Percentiles rank a stretch among this genome's conserved stretches.
These are phyloP conservation scores for Hypoxylon crocopeplum DNA, from an alignment of 495 filamentous ascomycete genomes.

Conservation along the genomic window DNA sequence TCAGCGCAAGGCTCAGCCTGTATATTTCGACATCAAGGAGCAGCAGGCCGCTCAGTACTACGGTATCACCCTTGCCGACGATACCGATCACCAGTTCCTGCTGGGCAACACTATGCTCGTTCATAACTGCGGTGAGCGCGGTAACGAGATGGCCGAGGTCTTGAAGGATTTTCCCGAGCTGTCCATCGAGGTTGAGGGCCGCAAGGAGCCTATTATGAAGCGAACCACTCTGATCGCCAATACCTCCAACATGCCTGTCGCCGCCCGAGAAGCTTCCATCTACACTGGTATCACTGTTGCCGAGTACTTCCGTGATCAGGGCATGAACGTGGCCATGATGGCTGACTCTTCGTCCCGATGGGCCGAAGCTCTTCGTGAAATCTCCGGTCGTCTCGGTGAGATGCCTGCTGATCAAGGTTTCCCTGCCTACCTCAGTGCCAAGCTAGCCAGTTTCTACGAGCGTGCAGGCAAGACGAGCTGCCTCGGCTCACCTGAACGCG, in stretches of 20 bases:
- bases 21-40: too few relatives aligned
- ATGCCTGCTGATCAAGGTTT: constrained; percentile 99
- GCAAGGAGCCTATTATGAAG: constrained; percentile 99
- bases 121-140: constrained; percentile 95
- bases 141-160: constrained; percentile 99
- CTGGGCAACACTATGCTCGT: too few relatives aligned
- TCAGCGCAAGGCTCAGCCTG: too few relatives aligned
- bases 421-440: constrained; percentile 95
- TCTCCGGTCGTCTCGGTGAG: constrained; percentile 97
- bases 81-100: too few relatives aligned
- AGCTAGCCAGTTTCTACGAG: constrained; percentile 98
- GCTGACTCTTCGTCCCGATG: constrained; percentile 98
- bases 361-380: constrained; percentile 98
- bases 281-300: constrained; percentile 98
- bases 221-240: constrained; percentile 98
- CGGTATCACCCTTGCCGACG: too few relatives aligned
- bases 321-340: constrained; percentile 99
- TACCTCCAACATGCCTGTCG: constrained; percentile 99
- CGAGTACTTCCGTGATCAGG: constrained; percentile 98
- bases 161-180: constrained; percentile 99
- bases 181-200: constrained; percentile 86
- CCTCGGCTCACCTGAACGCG: constrained; percentile 85
- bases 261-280: constrained; percentile 97
- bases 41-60: too few relatives aligned
- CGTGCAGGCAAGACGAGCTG: constrained; percentile 87